phyloP scores from a whole-genome alignment of 2,329 filamentous ascomycete genomes.

The Chaetomium strumarium region DNA sequence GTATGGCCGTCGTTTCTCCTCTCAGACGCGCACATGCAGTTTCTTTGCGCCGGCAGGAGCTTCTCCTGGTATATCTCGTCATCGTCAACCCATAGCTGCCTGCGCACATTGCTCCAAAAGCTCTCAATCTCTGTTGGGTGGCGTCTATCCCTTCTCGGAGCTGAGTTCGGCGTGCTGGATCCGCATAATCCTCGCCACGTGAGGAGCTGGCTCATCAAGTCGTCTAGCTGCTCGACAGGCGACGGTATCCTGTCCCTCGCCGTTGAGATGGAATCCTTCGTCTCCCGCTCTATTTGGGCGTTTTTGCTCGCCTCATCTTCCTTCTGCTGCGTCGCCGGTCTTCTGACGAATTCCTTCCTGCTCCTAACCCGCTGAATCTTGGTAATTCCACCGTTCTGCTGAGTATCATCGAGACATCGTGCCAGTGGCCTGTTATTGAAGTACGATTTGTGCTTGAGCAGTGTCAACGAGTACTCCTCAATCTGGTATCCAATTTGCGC shows the following conservation, averaged over 20 bases:
- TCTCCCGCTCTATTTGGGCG: not conserved
- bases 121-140: slow-evolving; percentile 5
- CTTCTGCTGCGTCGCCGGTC: not conserved
- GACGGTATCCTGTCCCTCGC: not conserved
- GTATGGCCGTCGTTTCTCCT: not conserved
- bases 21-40: not conserved
- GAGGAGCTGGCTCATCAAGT: not conserved
- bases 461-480: slow-evolving; percentile 30
- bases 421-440: slow-evolving; percentile 29
- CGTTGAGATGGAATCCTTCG: not conserved
- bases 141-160: not conserved
- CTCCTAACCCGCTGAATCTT: not conserved
- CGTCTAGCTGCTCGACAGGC: not conserved
- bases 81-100: slow-evolving; percentile 17
- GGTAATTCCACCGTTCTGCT: slow-evolving; percentile 1
- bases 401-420: slow-evolving; percentile 27
- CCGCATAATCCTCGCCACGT: not conserved
- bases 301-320: not conserved
- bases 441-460: slow-evolving; percentile 31
- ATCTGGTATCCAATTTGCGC: slow-evolving; percentile 3
- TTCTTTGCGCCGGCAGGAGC: not conserved
- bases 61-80: slow-evolving; percentile 14
- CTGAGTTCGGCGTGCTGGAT: not conserved
- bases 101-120: slow-evolving; percentile 16
- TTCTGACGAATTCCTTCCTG: not conserved